Evolutionary conservation across 192 early-diverging fungal genomes (phyloP).

Genomic region (Rhizophagus prolifer): DNA sequence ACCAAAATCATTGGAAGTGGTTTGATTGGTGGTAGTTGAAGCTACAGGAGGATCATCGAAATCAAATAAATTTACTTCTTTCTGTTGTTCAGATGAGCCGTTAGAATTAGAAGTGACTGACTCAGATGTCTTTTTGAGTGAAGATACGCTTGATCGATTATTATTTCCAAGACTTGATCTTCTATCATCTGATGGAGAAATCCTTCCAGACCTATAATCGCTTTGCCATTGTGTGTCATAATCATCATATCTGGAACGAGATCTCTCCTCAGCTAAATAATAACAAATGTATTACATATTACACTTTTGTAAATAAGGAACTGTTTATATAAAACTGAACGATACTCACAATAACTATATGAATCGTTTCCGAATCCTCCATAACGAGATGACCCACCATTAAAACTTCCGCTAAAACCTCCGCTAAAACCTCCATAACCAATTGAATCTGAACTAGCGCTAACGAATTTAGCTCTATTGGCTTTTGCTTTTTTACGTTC

Average conservation of each 20-base stretch:
- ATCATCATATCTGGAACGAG: conserved; percentile 30
- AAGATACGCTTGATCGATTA: conserved; percentile 14
- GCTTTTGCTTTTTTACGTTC: conserved; percentile 90
- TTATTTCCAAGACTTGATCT: background rate
- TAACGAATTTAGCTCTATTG: conserved; percentile 87
- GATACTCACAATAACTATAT: conserved; percentile 35
- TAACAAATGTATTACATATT: background rate
- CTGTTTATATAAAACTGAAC: background rate
- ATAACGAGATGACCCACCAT: conserved; percentile 41
- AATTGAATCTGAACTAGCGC: conserved; percentile 60
- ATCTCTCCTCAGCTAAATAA: conserved; percentile 10
- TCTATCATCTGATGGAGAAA: background rate
- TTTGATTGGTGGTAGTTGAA: conserved; percentile 26
- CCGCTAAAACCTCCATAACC: conserved; percentile 38
- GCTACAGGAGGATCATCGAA: conserved; percentile 53
- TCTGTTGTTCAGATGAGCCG: conserved; percentile 32
- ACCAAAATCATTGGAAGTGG: conserved; percentile 35
- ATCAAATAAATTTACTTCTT: conserved; percentile 68
- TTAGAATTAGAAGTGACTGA: conserved; percentile 22
- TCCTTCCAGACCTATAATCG: background rate
- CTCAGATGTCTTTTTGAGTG: conserved; percentile 37
- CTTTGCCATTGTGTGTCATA: conserved; percentile 8
- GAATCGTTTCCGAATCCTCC: conserved; percentile 68
- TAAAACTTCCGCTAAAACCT: conserved; percentile 38
- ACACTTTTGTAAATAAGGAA: background rate